Evolutionary conservation across 1,284 basidiomycete species (phyloP).

Genomic region (Naganishia liquefaciens): DNA sequence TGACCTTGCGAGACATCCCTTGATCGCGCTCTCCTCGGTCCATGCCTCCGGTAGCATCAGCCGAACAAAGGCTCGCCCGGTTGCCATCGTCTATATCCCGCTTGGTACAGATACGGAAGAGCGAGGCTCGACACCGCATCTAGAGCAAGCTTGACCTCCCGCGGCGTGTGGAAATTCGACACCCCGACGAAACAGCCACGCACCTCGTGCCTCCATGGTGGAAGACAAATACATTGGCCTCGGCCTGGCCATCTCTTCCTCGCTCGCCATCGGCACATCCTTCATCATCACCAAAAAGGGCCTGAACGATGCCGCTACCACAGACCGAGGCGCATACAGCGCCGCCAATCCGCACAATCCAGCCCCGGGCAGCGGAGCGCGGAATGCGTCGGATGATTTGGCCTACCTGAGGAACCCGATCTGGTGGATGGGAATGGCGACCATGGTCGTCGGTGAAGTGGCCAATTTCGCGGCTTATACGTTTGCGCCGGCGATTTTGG

Average conservation of each 20-base stretch:
- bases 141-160: too few relatives aligned
- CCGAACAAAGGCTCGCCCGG: too few relatives aligned
- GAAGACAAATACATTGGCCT: slow-evolving; percentile 92
- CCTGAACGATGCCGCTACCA: slow-evolving; percentile 71
- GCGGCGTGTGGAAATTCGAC: too few relatives aligned
- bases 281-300: slow-evolving; percentile 98
- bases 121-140: too few relatives aligned
- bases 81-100: too few relatives aligned
- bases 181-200: too few relatives aligned
- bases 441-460: slow-evolving; percentile 88
- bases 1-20: too few relatives aligned
- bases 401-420: slow-evolving; percentile 89
- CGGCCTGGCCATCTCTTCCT: slow-evolving; percentile 65
- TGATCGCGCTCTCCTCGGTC: too few relatives aligned
- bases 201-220: slow-evolving; percentile 59
- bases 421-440: slow-evolving; percentile 97
- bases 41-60: too few relatives aligned
- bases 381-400: slow-evolving; percentile 68
- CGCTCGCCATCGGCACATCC: slow-evolving; percentile 59
- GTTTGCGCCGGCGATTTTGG: slow-evolving; percentile 94
- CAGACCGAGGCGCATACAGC: slow-evolving; percentile 56
- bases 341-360: slow-evolving; percentile 57
- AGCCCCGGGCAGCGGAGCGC: background rate
- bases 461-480: slow-evolving; percentile 99
- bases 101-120: too few relatives aligned